phyloP scores from a whole-genome alignment of 1,139 yeast species.

The Eremothecium cymbalariae region DNA sequence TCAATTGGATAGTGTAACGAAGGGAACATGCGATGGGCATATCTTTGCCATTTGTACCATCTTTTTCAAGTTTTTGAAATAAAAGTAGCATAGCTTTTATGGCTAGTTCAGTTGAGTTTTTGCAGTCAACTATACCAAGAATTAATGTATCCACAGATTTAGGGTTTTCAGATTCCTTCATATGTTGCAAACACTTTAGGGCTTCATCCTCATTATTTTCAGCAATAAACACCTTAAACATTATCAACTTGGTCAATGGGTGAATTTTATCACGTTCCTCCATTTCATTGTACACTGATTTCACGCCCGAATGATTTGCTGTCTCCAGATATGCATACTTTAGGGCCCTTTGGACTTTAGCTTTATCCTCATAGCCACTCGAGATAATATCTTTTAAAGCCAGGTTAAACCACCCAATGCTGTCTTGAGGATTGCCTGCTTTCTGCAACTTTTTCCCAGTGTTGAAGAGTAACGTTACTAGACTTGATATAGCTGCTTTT shows the following conservation, averaged over 20 bases:
- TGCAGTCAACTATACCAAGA: constrained; percentile 20
- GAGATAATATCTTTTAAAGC: constrained; percentile 15
- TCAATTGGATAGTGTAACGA: constrained; percentile 22
- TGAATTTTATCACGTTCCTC: constrained; percentile 11
- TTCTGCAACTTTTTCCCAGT: constrained; percentile 24
- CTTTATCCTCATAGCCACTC: constrained; percentile 17
- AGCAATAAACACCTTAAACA: constrained; percentile 11
- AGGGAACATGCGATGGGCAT: constrained; percentile 17
- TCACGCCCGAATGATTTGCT: constrained; percentile 11
- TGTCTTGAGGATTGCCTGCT: constrained; percentile 11
- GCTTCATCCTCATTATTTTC: constrained; percentile 10
- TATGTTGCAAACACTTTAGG: constrained; percentile 11
- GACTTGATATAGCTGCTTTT: constrained; percentile 14
- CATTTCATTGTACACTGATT: constrained; percentile 13
- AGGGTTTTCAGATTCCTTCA: constrained; percentile 12
- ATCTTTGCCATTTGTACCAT: constrained; percentile 1
- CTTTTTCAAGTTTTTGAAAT: constrained; percentile 15
- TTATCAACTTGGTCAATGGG: constrained; percentile 18
- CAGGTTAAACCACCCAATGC: constrained; percentile 17
- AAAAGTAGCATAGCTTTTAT: constrained; percentile 15
- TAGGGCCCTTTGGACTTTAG: constrained; percentile 23
- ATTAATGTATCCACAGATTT: constrained; percentile 18
- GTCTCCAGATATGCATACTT: constrained; percentile 13
- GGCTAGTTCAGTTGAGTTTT: constrained; percentile 13
- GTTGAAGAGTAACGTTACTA: constrained; percentile 26